Evolutionary conservation across 176 grass and related monocot genomes (phyloP).

Genomic region (Aegilops umbellulata): DNA sequence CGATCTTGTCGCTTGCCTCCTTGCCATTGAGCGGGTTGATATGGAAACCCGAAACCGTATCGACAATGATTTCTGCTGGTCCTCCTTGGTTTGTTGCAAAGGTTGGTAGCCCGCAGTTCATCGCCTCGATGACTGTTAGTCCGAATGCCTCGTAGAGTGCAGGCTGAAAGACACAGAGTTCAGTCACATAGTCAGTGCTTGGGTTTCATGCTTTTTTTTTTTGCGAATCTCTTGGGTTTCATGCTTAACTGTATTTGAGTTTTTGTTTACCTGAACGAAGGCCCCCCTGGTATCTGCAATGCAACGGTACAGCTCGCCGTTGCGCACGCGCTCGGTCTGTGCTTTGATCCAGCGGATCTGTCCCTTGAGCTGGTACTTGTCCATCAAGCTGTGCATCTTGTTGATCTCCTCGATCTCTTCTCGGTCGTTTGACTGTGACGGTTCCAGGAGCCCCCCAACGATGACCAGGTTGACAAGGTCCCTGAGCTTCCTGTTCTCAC

Average conservation of each 20-base stretch:
- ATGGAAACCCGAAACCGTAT: slow-evolving; percentile 91
- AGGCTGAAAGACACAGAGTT: slow-evolving; percentile 50
- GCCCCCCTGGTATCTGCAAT: slow-evolving; percentile 86
- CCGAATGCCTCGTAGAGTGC: slow-evolving; percentile 96
- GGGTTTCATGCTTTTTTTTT: background rate
- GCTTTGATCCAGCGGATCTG: slow-evolving; percentile 90
- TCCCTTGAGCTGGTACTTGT: slow-evolving; percentile 74
- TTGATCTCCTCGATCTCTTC: slow-evolving; percentile 98
- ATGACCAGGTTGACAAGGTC: slow-evolving; percentile 81
- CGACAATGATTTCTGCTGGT: slow-evolving; percentile 88
- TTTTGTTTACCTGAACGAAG: slow-evolving; percentile 70
- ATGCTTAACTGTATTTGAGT: background rate
- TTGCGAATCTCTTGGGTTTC: background rate
- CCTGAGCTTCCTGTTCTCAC: slow-evolving; percentile 79
- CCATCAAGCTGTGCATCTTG: slow-evolving; percentile 85
- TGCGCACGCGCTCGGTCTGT: slow-evolving; percentile 84
- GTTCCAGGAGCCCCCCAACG: slow-evolving; percentile 75
- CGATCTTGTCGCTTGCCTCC: slow-evolving; percentile 74
- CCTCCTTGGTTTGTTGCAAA: slow-evolving; percentile 95
- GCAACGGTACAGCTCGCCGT: slow-evolving; percentile 88
- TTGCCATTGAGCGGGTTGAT: slow-evolving; percentile 72
- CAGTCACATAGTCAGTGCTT: background rate
- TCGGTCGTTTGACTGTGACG: slow-evolving; percentile 87
- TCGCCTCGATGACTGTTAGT: slow-evolving; percentile 88
- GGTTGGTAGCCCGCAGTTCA: slow-evolving; percentile 93